A percentile compares a stretch with the other conserved stretches of the same genome.
phyloP scores from a whole-genome alignment of 1,284 basidiomycete species.

The Puccinia hordei region DNA sequence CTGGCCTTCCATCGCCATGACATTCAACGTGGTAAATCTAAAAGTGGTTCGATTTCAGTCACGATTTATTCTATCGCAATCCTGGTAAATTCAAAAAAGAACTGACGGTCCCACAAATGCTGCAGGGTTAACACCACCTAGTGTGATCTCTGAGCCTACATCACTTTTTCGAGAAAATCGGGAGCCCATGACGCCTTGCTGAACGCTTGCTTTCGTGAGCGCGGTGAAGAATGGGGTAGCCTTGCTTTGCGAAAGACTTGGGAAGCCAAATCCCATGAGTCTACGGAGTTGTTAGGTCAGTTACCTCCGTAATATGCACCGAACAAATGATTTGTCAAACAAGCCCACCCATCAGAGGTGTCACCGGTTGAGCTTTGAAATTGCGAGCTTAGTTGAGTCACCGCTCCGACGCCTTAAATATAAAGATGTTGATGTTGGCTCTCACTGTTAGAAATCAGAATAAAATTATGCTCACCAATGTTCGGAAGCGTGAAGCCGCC shows the following conservation, averaged over 20 bases:
- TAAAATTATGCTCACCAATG: slow-evolving; percentile 41
- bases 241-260: slow-evolving; percentile 42
- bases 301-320: too few relatives aligned
- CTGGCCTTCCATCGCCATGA: slow-evolving; percentile 44
- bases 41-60: neutral
- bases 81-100: neutral
- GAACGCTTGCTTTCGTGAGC: slow-evolving; percentile 11
- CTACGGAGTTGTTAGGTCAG: neutral
- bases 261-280: slow-evolving; percentile 44
- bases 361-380: slow-evolving; percentile 44
- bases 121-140: slow-evolving; percentile 32
- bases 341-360: slow-evolving; percentile 43
- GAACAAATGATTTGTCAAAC: neutral
- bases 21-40: slow-evolving; percentile 39
- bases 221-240: slow-evolving; percentile 33
- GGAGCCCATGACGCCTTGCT: slow-evolving; percentile 32
- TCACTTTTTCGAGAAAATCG: slow-evolving; percentile 33
- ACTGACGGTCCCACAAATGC: slow-evolving; percentile 38
- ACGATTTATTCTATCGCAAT: too few relatives aligned
- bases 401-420: slow-evolving; percentile 31
- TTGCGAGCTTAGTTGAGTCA: slow-evolving; percentile 37
- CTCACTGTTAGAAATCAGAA: neutral
- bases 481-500: slow-evolving; percentile 25
- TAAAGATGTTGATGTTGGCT: neutral
- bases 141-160: slow-evolving; percentile 30